Evolutionary conservation across 441 rosid genomes (phyloP), one percentile per base, ranked within the genome.

Genomic region (Pelargonium cotyledonis): DNA sequence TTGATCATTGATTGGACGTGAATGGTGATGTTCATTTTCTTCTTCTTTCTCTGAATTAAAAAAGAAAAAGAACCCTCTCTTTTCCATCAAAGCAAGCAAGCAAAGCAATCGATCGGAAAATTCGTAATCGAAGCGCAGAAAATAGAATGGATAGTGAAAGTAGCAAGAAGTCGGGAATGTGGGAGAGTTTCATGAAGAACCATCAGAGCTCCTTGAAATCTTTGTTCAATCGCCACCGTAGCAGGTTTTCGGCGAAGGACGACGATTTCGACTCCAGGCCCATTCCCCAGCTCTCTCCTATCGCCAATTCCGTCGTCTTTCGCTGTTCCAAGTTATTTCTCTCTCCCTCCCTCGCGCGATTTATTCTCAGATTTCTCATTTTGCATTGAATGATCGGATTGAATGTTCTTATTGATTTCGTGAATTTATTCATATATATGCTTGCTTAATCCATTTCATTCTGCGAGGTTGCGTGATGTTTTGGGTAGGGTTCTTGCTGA

Each of bases 241-340:
- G 81, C 76, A 83, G 76, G 79, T 77, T 79, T 0, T 65, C 80
- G 8, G 5, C 71, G 46, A 71, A 65, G 61, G 71, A 82, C 3
- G 84, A 77, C 21, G 87, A 74, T 53, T 82, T 82, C 0, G 71
- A 29, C 71, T 86, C 90, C n/a, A 73, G 70, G 70, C 82, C 87
- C 14, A 83, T 90, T 57, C 96, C 95, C 68, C 92, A 86, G 80
- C 91, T 90, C 75, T 90, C 96, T 35, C 67, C 83, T 53, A 80
- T 89, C 76, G 94, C 96, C 65, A 92, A 92, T 73, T 86, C 95
- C 74, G 96, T 92, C 78, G 95, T 90, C 79, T 74, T 83, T 58
- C 95, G 96, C 76, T 90, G 94, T 78, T 86, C 96, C 81, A 85
- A 79, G 98, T 89, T 82, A 76, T 46, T 41, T 23, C 72, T 77